Evolutionary conservation across 768 basidiomycete genomes (phyloP).

Genomic region (Tulasnella calospora): DNA sequence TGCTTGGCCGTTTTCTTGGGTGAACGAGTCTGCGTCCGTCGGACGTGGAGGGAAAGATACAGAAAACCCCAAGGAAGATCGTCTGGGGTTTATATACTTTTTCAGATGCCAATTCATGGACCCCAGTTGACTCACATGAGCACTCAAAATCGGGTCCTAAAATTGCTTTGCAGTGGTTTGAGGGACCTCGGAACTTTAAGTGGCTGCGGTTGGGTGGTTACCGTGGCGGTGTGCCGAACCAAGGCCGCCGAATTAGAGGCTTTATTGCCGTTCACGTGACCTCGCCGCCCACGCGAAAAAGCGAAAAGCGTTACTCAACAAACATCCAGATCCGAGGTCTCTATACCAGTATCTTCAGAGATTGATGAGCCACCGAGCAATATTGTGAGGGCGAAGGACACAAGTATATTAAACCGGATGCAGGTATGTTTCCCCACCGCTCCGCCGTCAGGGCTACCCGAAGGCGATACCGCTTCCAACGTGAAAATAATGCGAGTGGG

Average conservation of each 20-base stretch:
- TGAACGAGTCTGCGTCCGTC: neutral
- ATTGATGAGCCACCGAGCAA: too few species aligned
- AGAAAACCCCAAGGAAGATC: neutral
- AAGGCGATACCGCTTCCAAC: too few species aligned
- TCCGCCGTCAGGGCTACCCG: too few species aligned
- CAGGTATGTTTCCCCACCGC: too few species aligned
- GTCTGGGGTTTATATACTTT: neutral
- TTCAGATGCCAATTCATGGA: neutral
- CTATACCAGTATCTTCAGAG: too few species aligned
- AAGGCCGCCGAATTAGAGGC: neutral
- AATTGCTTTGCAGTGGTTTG: neutral
- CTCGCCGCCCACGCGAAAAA: too few species aligned
- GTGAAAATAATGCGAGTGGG: too few species aligned
- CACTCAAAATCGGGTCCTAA: neutral
- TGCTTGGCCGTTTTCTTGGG: neutral
- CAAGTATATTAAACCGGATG: too few species aligned
- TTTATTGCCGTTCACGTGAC: neutral
- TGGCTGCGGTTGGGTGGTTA: neutral
- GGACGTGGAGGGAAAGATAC: neutral
- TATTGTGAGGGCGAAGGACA: too few species aligned
- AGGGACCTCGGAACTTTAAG: neutral
- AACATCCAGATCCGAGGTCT: too few species aligned
- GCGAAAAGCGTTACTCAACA: too few species aligned
- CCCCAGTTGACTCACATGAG: neutral
- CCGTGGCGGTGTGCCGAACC: neutral